Base-by-base conservation (phyloP, 2,329 filamentous ascomycete genomes). In the Fusarium sarcochroum region DNA sequence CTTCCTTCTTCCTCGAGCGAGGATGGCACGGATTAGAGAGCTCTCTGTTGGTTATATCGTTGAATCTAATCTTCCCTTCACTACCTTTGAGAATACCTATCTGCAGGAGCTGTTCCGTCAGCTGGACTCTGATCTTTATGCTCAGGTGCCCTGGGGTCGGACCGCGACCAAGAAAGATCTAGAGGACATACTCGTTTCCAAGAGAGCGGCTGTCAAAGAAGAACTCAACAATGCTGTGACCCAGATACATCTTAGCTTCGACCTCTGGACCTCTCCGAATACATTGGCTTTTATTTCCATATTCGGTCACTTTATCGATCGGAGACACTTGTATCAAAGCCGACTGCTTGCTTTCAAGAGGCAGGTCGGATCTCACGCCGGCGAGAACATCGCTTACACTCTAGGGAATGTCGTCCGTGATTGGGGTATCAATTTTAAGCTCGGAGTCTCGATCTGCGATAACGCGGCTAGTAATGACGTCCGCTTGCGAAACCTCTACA, bases 21-120 rank as follows among this genome's bases (percentile, higher is more conserved):
- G 53, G 48, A 59, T 59, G 34, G 45, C 48, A 38, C 35, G 34
- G 56, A 53, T 59, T 20, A 42, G 41, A 59, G 56, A 59, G 41
- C 56, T 59, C 30, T 59, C 48, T 15, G 48, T 59, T 42, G 41
- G 56, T 35, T 59, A 59, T 45, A 48, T 53, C 40, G 41, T 59
- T 50, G 48, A 53, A 48, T 59, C 41, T 35, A 53, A 59, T 46
- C 48, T 53, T 13, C 42, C 49, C 17, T 59, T 59, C 48, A 44
- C 47, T 48, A 58, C 47, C 38, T 35, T 52, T 34, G 38, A 51
- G 46, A 58, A 47, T 51, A 58, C 32, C 18, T 58, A 58, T 21
- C 55, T 58, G 14, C 46, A 58, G 50, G 55, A 58, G 47, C 48
- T 59, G 30, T 47, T 53, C 49, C 42, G 32, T 42, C 48, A 59